phyloP scores from a whole-genome alignment of 768 basidiomycete genomes.

The Suillus decipiens region DNA sequence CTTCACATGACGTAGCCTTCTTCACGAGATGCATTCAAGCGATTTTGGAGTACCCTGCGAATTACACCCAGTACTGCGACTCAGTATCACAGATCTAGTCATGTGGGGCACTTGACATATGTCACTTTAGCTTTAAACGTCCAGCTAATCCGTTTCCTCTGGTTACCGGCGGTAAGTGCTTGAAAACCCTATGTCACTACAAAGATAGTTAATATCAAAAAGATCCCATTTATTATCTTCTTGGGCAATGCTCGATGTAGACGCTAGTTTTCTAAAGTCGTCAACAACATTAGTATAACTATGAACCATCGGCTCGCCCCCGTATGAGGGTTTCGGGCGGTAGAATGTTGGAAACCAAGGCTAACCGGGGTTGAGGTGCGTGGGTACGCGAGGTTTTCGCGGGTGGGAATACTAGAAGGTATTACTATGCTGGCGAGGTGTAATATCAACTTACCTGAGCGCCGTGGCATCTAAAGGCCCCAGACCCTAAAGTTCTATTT shows the following conservation, averaged over 20 bases:
- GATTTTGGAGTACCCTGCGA: background rate
- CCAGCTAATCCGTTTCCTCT: background rate
- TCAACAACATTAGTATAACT: no score
- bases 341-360: no score
- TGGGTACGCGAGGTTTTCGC: no score
- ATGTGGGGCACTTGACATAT: background rate
- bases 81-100: background rate
- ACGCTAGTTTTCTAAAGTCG: no score
- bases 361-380: no score
- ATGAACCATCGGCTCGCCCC: no score
- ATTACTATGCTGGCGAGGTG: no score
- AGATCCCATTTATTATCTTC: no score
- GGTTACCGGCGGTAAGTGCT: background rate
- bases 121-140: background rate
- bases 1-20: background rate
- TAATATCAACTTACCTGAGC: background rate
- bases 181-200: background rate
- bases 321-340: no score
- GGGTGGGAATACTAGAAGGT: no score
- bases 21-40: background rate
- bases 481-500: background rate
- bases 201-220: background rate
- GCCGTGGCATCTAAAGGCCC: background rate
- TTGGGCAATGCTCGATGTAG: no score
- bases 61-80: background rate